Percentiles rank a stretch among this genome's conserved stretches.
Conservation (phyloP, 2,329 filamentous ascomycete species). For the Claviceps digitariae region DNA sequence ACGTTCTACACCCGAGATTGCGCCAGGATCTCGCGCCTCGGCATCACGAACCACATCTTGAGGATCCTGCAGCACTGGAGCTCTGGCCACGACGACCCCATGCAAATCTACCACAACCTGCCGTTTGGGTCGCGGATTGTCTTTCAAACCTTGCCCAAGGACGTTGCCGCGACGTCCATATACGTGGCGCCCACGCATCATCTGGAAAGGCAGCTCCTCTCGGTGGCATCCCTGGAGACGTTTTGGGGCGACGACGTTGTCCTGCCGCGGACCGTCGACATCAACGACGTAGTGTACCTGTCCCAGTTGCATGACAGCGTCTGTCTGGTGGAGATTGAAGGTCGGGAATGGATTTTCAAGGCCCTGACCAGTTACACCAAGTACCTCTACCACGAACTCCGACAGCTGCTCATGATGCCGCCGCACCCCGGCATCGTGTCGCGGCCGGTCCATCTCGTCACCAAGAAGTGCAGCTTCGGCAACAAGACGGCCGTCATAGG, state of each 20-base stretch:
- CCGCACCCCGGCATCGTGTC: constrained; percentile 40
- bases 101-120: constrained; percentile 26
- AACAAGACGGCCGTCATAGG: constrained; percentile 41
- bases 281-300: constrained; percentile 34
- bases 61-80: constrained; percentile 41
- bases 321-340: constrained; percentile 34
- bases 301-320: constrained; percentile 46
- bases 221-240: constrained; percentile 24
- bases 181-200: constrained; percentile 35
- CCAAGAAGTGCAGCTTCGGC: constrained; percentile 42
- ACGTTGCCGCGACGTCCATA: constrained; percentile 32
- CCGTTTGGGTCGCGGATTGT: constrained; percentile 47
- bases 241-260: constrained; percentile 29
- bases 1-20: constrained; percentile 43
- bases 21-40: constrained; percentile 31
- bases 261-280: constrained; percentile 34
- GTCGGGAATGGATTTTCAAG: constrained; percentile 39
- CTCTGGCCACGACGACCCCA: constrained; percentile 14
- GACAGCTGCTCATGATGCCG: constrained; percentile 36
- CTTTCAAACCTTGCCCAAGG: constrained; percentile 34
- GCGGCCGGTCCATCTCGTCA: constrained; percentile 38
- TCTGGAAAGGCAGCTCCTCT: constrained; percentile 38
- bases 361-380: constrained; percentile 43
- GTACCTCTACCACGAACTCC: constrained; percentile 48
- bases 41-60: constrained; percentile 39